These are phyloP conservation scores for Hemileia vastatrix DNA, from an alignment of 1,284 basidiomycete species.

Conservation along the genomic window DNA sequence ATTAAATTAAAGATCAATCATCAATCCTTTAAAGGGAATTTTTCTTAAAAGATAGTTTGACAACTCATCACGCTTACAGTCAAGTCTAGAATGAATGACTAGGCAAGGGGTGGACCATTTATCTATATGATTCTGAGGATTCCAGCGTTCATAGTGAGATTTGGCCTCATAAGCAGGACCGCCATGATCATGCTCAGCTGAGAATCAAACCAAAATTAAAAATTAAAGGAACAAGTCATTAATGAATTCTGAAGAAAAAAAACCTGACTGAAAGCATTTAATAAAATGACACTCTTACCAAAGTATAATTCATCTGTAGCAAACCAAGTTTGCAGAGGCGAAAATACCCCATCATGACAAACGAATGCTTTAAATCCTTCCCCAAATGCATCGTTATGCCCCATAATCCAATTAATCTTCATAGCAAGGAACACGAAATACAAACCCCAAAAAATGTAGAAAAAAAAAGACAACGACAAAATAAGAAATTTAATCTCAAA, in stretches of 20 bases:
- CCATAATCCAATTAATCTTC: slow-evolving; percentile 36
- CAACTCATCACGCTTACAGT: slow-evolving; percentile 34
- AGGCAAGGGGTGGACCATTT: slow-evolving; percentile 36
- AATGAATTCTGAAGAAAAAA: too few relatives aligned
- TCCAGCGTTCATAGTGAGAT: slow-evolving; percentile 23
- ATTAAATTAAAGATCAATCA: too few relatives aligned
- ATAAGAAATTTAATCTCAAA: too few relatives aligned
- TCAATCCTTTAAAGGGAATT: too few relatives aligned
- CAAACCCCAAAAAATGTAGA: too few relatives aligned
- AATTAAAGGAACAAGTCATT: too few relatives aligned
- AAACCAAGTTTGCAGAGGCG: slow-evolving; percentile 23
- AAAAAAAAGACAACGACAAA: too few relatives aligned
- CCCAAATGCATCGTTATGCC: slow-evolving; percentile 32
- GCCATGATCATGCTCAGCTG: slow-evolving; percentile 31
- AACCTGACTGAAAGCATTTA: too few relatives aligned
- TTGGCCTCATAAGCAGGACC: slow-evolving; percentile 27
- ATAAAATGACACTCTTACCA: too few relatives aligned
- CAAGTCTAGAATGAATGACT: slow-evolving; percentile 32
- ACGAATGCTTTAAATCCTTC: slow-evolving; percentile 35
- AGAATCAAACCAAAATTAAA: too few relatives aligned
- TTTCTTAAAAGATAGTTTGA: too few relatives aligned
- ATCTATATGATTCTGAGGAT: slow-evolving; percentile 24
- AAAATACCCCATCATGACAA: slow-evolving; percentile 35
- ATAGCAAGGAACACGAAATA: slow-evolving; percentile 3
- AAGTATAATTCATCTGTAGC: slow-evolving; percentile 38